These are phyloP conservation scores for Pouteria glomerata DNA, from an alignment of 148 eudicot species.

Conservation along the genomic window DNA sequence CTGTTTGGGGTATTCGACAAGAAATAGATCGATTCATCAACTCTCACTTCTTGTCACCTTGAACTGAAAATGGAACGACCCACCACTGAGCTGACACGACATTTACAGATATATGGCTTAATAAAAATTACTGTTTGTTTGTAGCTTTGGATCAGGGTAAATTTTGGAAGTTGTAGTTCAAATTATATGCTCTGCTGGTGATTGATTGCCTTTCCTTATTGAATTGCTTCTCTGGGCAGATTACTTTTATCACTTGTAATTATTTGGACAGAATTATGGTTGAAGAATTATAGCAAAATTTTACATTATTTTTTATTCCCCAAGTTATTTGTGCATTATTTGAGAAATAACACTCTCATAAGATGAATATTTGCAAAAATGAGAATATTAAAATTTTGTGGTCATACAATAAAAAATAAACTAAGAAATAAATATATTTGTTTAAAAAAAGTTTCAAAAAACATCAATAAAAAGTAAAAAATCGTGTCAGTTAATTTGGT, in stretches of 20 bases:
- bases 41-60: background rate
- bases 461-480: no score
- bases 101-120: background rate
- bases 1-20: conserved; percentile 80
- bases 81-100: background rate
- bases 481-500: no score
- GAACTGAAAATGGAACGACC: no score
- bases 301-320: no score
- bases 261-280: conserved; percentile 1
- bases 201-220: background rate
- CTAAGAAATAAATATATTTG: no score
- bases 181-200: conserved; percentile 3
- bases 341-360: no score
- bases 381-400: no score
- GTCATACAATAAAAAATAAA: no score
- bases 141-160: conserved; percentile 9
- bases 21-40: conserved; percentile 29
- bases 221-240: background rate
- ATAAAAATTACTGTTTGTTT: background rate
- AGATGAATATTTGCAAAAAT: no score
- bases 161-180: conserved; percentile 7
- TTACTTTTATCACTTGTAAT: background rate
- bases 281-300: no score
- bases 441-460: no score
- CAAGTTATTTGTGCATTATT: no score